A percentile compares a stretch with the other conserved stretches of the same genome.
Evolutionary conservation across 495 filamentous ascomycete species (phyloP).

Genomic region (Aspergillus mulundensis): DNA sequence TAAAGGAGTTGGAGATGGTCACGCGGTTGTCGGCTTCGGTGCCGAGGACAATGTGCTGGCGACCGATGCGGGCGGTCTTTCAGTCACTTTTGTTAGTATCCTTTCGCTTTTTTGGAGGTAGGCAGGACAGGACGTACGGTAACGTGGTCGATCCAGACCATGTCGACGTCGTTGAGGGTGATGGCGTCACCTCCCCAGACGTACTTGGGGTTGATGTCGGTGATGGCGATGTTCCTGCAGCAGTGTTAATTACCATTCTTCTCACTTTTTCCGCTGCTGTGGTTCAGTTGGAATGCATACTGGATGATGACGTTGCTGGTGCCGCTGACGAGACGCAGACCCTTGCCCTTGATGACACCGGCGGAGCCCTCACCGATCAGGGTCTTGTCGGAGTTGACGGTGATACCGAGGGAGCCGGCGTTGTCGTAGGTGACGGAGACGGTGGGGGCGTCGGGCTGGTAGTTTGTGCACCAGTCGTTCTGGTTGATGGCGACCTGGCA

Average conservation of each 20-base stretch:
- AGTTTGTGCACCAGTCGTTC: conserved; percentile 45
- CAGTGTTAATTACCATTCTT: neutral
- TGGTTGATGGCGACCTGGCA: conserved; percentile 54
- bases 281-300: conserved; percentile 13
- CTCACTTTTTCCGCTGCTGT: too few relatives aligned
- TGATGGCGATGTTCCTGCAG: conserved; percentile 41
- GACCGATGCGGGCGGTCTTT: conserved; percentile 41
- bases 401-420: conserved; percentile 41
- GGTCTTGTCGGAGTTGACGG: conserved; percentile 44
- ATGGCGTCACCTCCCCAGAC: conserved; percentile 50
- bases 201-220: conserved; percentile 46
- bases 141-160: conserved; percentile 49
- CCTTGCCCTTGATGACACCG: conserved; percentile 43
- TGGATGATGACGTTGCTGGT: conserved; percentile 46
- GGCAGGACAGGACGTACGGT: conserved; percentile 27
- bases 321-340: conserved; percentile 42
- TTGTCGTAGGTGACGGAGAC: conserved; percentile 44
- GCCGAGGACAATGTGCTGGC: conserved; percentile 45
- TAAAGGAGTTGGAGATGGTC: conserved; percentile 44
- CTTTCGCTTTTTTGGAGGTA: too few relatives aligned
- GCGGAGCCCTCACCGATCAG: conserved; percentile 34
- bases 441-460: conserved; percentile 30
- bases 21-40: conserved; percentile 37
- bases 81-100: neutral
- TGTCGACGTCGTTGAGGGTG: conserved; percentile 37